Percentiles rank a stretch among this genome's conserved stretches.
Evolutionary conservation across 164 flowering plant genomes (phyloP).

Genomic region (Nymphaea thermarum): DNA sequence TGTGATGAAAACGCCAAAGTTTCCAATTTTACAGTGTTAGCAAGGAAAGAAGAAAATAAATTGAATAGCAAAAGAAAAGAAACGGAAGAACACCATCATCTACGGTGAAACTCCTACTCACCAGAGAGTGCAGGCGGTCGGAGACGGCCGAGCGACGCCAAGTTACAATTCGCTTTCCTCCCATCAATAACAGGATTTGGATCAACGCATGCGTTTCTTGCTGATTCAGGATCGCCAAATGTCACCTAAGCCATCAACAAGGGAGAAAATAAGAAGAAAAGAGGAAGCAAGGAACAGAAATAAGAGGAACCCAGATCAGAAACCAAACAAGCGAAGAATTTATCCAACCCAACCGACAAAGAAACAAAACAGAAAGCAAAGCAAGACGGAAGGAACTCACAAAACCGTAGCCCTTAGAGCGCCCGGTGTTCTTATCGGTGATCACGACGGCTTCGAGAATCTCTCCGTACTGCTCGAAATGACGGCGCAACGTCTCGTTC

Average conservation of each 20-base stretch:
- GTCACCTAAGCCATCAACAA: conserved; percentile 43
- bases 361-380: not conserved
- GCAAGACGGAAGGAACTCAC: conserved; percentile 27
- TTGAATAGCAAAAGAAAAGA: too few species aligned
- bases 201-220: conserved; percentile 86
- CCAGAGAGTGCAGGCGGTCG: conserved; percentile 17
- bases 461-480: conserved; percentile 85
- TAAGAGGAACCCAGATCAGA: not conserved
- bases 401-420: conserved; percentile 94
- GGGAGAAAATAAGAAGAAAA: not conserved
- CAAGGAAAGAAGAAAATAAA: too few species aligned
- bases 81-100: too few species aligned
- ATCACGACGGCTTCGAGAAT: conserved; percentile 93
- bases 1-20: too few species aligned
- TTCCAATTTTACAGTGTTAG: too few species aligned
- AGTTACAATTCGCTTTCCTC: conserved; percentile 88
- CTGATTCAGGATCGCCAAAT: conserved; percentile 83
- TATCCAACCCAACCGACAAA: not conserved
- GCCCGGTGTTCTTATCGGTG: conserved; percentile 64
- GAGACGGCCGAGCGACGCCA: conserved; percentile 87
- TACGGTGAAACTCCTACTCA: too few species aligned
- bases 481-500: conserved; percentile 56
- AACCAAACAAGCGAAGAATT: not conserved
- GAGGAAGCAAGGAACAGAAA: not conserved
- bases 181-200: conserved; percentile 76